Evolutionary conservation across 2,329 filamentous ascomycete species (phyloP).

Genomic region (Pseudocercospora crystallina): DNA sequence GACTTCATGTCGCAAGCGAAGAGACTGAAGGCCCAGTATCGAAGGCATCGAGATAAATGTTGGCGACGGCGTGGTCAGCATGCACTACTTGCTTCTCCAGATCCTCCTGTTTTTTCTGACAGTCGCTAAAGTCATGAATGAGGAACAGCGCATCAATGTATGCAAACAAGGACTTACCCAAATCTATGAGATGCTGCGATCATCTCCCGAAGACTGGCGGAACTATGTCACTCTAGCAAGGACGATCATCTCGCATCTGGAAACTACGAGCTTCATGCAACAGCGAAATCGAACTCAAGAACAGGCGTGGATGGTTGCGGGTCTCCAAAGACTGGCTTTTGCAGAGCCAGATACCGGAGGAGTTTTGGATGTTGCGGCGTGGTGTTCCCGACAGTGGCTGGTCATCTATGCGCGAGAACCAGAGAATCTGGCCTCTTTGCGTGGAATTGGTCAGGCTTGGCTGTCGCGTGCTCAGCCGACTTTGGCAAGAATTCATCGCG

Average conservation of each 20-base stretch:
- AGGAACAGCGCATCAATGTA: constrained; percentile 31
- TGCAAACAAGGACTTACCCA: constrained; percentile 35
- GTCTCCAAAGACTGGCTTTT: constrained; percentile 52
- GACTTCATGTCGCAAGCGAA: neutral
- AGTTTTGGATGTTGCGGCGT: constrained; percentile 49
- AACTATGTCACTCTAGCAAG: constrained; percentile 35
- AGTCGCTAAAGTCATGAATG: constrained; percentile 24
- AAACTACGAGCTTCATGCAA: constrained; percentile 41
- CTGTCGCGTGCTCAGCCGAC: constrained; percentile 51
- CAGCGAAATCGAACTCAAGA: constrained; percentile 37
- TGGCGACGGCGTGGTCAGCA: constrained; percentile 14
- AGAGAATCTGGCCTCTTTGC: constrained; percentile 43
- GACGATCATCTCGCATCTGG: constrained; percentile 41
- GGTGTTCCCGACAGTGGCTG: constrained; percentile 52
- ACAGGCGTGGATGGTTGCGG: constrained; percentile 44
- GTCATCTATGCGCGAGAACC: constrained; percentile 46
- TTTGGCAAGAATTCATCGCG: constrained; percentile 49
- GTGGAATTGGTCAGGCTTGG: constrained; percentile 54
- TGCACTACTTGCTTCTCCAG: constrained; percentile 7
- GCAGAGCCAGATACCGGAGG: constrained; percentile 49
- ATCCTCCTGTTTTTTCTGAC: constrained; percentile 20
- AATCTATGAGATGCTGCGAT: constrained; percentile 36
- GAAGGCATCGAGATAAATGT: constrained; percentile 8
- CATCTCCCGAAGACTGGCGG: constrained; percentile 31
- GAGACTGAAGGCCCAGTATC: constrained; percentile 1